Percentiles rank a stretch among this genome's conserved stretches.
phyloP scores from a whole-genome alignment of 2,329 filamentous ascomycete genomes.

The Cytospora leucostoma region DNA sequence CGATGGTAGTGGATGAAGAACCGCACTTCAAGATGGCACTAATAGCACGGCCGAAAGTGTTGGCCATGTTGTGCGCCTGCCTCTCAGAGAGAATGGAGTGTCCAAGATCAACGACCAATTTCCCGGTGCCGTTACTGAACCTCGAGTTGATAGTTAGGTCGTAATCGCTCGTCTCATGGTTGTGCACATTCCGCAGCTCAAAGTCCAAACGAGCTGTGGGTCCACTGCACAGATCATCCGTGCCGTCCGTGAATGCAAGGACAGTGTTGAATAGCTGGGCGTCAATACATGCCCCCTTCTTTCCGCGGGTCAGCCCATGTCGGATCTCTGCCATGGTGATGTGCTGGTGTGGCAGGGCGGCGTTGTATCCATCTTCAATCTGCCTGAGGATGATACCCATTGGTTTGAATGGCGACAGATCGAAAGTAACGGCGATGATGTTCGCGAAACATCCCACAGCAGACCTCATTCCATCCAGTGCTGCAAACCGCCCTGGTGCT shows the following conservation, averaged over 20 bases:
- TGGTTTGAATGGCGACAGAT: slow-evolving; percentile 38
- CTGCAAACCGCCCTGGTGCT: slow-evolving; percentile 47
- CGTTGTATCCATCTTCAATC: slow-evolving; percentile 37
- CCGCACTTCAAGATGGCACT: slow-evolving; percentile 44
- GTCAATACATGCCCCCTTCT: slow-evolving; percentile 39
- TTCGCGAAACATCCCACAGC: slow-evolving; percentile 52
- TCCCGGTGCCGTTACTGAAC: slow-evolving; percentile 40
- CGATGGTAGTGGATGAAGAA: slow-evolving; percentile 37
- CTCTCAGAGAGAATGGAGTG: slow-evolving; percentile 45
- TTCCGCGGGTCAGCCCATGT: slow-evolving; percentile 43
- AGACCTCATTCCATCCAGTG: slow-evolving; percentile 42
- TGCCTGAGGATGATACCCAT: slow-evolving; percentile 38
- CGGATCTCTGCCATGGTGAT: slow-evolving; percentile 50
- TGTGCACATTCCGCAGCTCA: slow-evolving; percentile 39
- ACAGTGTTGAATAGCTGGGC: slow-evolving; percentile 52
- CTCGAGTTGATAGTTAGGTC: slow-evolving; percentile 50
- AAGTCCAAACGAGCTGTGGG: slow-evolving; percentile 35
- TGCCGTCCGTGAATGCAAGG: slow-evolving; percentile 49
- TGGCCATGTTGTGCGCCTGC: slow-evolving; percentile 51
- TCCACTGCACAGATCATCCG: slow-evolving; percentile 39
- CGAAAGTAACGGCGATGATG: slow-evolving; percentile 39
- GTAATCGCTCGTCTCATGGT: slow-evolving; percentile 48
- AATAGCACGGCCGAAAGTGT: slow-evolving; percentile 56
- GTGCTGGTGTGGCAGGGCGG: slow-evolving; percentile 44
- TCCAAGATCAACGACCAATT: slow-evolving; percentile 47